These are phyloP conservation scores for Paraconiothyrium sp. DNA, from an alignment of 2,329 filamentous ascomycete genomes.

Conservation along the genomic window DNA sequence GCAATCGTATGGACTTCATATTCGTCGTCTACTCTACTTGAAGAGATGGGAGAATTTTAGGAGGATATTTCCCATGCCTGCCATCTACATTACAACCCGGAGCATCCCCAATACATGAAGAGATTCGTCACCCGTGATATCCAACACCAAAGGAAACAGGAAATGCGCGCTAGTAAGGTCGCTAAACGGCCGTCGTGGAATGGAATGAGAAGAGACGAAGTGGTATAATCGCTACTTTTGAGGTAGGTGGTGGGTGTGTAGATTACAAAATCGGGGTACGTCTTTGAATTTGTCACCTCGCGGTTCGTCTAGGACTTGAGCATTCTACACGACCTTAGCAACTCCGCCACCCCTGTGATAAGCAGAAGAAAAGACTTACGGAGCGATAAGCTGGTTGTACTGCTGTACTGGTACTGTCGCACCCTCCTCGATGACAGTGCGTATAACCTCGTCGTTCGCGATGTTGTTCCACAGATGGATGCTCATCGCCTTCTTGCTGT, in stretches of 20 bases:
- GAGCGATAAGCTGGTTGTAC: slow-evolving; percentile 47
- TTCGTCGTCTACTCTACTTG: too few species aligned
- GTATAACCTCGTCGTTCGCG: slow-evolving; percentile 45
- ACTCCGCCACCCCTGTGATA: too few species aligned
- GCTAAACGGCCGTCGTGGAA: not conserved
- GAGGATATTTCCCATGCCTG: too few species aligned
- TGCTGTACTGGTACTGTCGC: slow-evolving; percentile 41
- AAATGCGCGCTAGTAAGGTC: not conserved
- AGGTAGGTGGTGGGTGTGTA: too few species aligned
- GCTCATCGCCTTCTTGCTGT: slow-evolving; percentile 52
- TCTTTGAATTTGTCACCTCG: too few species aligned
- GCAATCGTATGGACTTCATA: too few species aligned
- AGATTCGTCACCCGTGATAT: not conserved
- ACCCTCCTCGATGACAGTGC: slow-evolving; percentile 46
- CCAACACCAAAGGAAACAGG: not conserved
- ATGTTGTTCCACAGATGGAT: slow-evolving; percentile 52
- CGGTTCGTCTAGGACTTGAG: slow-evolving; percentile 1
- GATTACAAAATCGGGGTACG: too few species aligned
- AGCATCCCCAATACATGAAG: not conserved
- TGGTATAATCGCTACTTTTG: not conserved
- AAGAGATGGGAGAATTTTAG: too few species aligned
- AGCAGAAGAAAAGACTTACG: slow-evolving; percentile 34
- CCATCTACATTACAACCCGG: not conserved
- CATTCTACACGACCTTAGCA: slow-evolving; percentile 5
- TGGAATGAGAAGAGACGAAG: not conserved